phyloP scores from a whole-genome alignment of 106 monocot genomes.

The Acorus gramineus region DNA sequence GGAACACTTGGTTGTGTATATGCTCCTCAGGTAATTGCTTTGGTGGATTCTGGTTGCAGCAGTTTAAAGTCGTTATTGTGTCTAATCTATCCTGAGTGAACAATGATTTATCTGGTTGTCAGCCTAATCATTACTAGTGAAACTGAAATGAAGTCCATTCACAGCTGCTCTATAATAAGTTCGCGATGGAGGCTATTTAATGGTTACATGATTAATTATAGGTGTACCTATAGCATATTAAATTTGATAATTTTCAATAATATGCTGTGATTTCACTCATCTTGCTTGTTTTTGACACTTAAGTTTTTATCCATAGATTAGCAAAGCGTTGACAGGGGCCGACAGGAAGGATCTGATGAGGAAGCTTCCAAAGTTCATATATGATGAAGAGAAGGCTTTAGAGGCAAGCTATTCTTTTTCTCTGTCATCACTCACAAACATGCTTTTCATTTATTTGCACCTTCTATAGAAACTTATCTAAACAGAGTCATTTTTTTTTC shows the following conservation, averaged over 20 bases:
- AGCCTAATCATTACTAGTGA: too few species aligned
- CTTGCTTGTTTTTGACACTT: background rate
- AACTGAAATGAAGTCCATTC: too few species aligned
- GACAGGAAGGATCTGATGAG: constrained; percentile 70
- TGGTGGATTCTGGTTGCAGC: background rate
- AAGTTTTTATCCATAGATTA: constrained; percentile 36
- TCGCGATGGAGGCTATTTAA: too few species aligned
- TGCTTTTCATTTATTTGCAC: background rate
- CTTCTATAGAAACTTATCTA: background rate
- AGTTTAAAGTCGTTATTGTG: background rate
- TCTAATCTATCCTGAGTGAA: background rate
- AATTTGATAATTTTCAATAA: too few species aligned
- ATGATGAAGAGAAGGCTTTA: constrained; percentile 82
- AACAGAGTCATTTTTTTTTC: too few species aligned
- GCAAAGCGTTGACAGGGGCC: constrained; percentile 56
- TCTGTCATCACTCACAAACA: background rate
- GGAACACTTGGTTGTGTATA: constrained; percentile 73
- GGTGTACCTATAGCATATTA: too few species aligned
- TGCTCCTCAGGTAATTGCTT: constrained; percentile 67
- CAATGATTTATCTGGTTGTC: background rate
- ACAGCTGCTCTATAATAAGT: too few species aligned
- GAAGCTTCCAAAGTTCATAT: constrained; percentile 80
- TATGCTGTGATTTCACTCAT: background rate
- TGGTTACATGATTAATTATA: too few species aligned
- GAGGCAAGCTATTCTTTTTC: constrained; percentile 33